Conservation (phyloP, 1,284 basidiomycete species). For the Tremellales sp. region DNA sequence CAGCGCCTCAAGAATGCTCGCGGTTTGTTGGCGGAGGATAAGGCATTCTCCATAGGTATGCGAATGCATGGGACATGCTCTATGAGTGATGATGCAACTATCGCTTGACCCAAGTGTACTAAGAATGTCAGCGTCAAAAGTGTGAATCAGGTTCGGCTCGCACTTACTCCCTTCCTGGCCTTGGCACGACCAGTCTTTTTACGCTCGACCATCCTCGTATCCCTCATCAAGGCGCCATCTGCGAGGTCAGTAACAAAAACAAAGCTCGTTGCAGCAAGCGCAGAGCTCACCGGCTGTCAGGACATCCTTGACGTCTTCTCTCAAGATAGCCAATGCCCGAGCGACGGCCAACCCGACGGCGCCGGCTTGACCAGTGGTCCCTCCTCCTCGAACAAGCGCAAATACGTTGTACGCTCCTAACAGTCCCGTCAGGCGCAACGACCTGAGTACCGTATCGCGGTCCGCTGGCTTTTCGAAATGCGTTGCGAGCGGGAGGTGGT, state of each 20-base stretch:
- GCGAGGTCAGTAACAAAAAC: slow-evolving; percentile 12
- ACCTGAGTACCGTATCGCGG: slow-evolving; percentile 73
- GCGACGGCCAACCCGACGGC: slow-evolving; percentile 80
- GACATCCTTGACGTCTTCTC: slow-evolving; percentile 61
- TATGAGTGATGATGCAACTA: not conserved
- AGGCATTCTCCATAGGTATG: too few species aligned
- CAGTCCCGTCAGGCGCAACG: slow-evolving; percentile 77
- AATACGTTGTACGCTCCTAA: slow-evolving; percentile 92
- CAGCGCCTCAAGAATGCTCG: too few species aligned
- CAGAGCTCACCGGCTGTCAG: slow-evolving; percentile 63
- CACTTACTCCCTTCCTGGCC: slow-evolving; percentile 81
- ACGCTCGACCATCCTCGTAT: slow-evolving; percentile 95
- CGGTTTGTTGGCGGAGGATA: too few species aligned
- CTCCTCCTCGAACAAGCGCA: slow-evolving; percentile 80
- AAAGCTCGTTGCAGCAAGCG: slow-evolving; percentile 6
- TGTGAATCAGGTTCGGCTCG: not conserved
- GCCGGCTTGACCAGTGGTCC: slow-evolving; percentile 84
- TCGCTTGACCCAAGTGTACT: slow-evolving; percentile 1
- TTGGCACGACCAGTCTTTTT: slow-evolving; percentile 93
- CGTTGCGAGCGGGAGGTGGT: slow-evolving; percentile 69
- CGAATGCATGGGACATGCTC: not conserved
- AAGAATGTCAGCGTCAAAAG: not conserved
- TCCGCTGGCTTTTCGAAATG: slow-evolving; percentile 77
- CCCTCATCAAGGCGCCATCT: slow-evolving; percentile 84
- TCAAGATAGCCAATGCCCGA: slow-evolving; percentile 70